Base-by-base conservation (phyloP, 192 early-diverging fungal genomes). In the Gamsiella multidivaricata region DNA sequence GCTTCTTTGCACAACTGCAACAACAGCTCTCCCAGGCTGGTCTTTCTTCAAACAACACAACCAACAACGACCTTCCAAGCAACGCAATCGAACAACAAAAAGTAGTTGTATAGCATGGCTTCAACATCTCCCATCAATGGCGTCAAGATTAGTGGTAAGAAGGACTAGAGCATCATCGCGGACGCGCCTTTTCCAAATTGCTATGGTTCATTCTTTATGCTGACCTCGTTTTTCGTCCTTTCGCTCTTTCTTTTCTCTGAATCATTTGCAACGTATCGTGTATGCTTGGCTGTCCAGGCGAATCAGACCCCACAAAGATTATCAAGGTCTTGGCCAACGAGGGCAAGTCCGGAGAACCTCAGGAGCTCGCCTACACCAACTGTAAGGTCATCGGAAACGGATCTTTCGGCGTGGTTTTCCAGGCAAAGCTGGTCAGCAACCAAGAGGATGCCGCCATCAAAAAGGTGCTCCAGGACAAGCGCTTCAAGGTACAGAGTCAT, bases 321-420 rank as follows among this genome's bases (percentile, higher is more conserved):
- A 85, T 91, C 78, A 87, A 87, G 69, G 89, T 96, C 22, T 84
- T 87, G 54, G 96, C 96, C 9, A 93, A 92, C 71, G 94, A 96
- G 59, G 96, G 95, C 67, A 91, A 86, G 68, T 92, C 92, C 15
- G 94, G 92, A 37, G 92, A 95, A 65, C 88, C 93, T 41, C 85
- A 90, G 42, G 93, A 97, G 65, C 89, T 99, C 22, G 85, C 89
- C 14, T 99, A 97, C 78, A 92, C 93, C 29, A 93, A 96, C 70
- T 92, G 90, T 82, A 96, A 95, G 80, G 91, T 97, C 29, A 90
- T 98, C 46, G 97, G 97, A 62, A 98, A 97, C 71, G 97, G 97
- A 12, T 96, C 95, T 15, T 99, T 99, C 83, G 97, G 97, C 42
- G 96, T 99, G 11, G 97, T 99, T 25, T 97, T 92, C 80, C 96